Base-by-base conservation (phyloP, 2,329 filamentous ascomycete genomes). In the Pseudogymnoascus sp. region DNA sequence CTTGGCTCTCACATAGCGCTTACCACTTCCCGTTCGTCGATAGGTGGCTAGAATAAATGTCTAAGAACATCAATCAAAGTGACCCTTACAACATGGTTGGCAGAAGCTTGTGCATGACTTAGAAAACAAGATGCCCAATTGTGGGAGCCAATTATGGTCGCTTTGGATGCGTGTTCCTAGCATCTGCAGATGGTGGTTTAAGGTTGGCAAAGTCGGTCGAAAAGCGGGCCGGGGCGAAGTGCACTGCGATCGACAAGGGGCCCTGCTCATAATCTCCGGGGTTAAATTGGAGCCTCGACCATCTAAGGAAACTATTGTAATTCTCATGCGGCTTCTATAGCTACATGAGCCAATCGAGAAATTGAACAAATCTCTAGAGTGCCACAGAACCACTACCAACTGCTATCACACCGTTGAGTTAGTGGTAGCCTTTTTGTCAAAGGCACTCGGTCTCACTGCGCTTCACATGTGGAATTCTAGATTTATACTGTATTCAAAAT, bases 1-100 rank as follows among this genome's bases (percentile, higher is more conserved):
- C 50, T 56, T 56, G 50, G 50, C 50, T 56, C 10, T 56, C 28
- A 56, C 50, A 5, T 56, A 56, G 50, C 50, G 28, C 50, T 14
- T 33, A 56, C 50, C 12, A 56, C 28, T 18, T 56, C 16, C 50
- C 28, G 23, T 56, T 12, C 25, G 50, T 33, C 8, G n/a, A 18
- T 3, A 21, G 10, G 18, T 18, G 33, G 4, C 28, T 56, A 11
- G 33, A 56, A 56, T 28, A 56, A 56, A 12, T 33, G 50, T 33
- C 28, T 16, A 56, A 56, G 28, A 56, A 33, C 16, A 56, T 56
- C 50, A 56, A 21, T 33, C 50, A 33, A 56, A 56, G 5, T 33
- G 28, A 35, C 50, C 50, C 50, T 56, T 56, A 56, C 10, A 10
- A 35, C 28, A 33, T 35, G 16, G 35, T 33, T 56, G 28, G 50